Base-by-base conservation (phyloP, 352 stramenopile species). In the Phytopythium vexans region DNA sequence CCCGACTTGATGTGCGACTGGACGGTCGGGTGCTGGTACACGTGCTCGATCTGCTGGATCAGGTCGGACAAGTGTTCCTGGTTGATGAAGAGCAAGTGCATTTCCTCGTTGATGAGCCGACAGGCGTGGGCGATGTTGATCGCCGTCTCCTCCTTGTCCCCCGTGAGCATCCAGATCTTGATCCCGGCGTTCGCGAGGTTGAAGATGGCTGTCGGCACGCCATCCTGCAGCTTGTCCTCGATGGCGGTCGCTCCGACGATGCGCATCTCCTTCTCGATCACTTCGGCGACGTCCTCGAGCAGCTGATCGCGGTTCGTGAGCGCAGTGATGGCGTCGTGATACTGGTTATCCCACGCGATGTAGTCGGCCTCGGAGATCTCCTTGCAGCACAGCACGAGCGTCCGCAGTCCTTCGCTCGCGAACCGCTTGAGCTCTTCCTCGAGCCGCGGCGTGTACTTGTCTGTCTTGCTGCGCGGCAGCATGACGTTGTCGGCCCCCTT, bases 81-180 rank as follows among this genome's bases (percentile, higher is more conserved):
- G 59, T 86, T 86, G 54, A 87, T 65, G 27, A 79, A 58, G 2
- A 89, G 54, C 11, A 87, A 52, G 6, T 49, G 54, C 76, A 88
- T 89, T 31, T 60, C 62, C 43, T 85, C 72, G 56, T 89, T 84
- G 15, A 92, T 86, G 27, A 92, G 58, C 1, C 72, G 75, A 34
- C 82, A 92, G 2, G 79, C 78, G 52, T 88, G 72, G 1, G 75
- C 78, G 35, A 98, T 98, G 60, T 98, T 98, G 60, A 98, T 97
- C 21, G 93, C 93, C 0, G 93, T 98, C 58, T 98, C 93, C 56
- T 95, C 68, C 56, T 98, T 98, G 71, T 98, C 93, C 14, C 92
- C 92, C 2, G 93, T 98, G 15, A 98, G 76, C 71, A 98, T 94
- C 89, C 92, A 98, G 35, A 98, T 84, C 58, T 97, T 95, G 46